Evolutionary conservation across 495 filamentous ascomycete species (phyloP).

Genomic region (Trichoderma asperelloides): DNA sequence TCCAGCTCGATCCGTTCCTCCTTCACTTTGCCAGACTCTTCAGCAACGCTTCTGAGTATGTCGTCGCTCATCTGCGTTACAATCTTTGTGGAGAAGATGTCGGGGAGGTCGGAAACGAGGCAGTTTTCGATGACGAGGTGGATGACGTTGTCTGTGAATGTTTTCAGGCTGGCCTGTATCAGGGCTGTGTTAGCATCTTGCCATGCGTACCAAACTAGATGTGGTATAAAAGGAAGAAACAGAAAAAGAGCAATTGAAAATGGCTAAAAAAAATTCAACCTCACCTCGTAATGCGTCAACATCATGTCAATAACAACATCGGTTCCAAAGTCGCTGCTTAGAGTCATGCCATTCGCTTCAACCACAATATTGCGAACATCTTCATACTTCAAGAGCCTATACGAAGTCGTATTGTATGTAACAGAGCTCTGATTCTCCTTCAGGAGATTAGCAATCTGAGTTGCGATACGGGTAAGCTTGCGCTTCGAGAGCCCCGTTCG

Average conservation of each 20-base stretch:
- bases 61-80: conserved; percentile 17
- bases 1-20: background rate
- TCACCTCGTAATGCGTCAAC: conserved; percentile 28
- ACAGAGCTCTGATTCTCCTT: conserved; percentile 9
- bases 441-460: conserved; percentile 5
- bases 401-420: conserved; percentile 10
- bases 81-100: conserved; percentile 14
- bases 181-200: no score
- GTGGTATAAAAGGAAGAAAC: background rate
- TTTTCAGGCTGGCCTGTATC: conserved; percentile 17
- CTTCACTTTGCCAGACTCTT: conserved; percentile 15
- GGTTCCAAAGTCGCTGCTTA: conserved; percentile 20
- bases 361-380: conserved; percentile 5
- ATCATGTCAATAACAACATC: conserved; percentile 27
- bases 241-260: no score
- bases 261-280: no score
- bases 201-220: no score
- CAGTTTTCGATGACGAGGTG: conserved; percentile 22
- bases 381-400: background rate
- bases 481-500: background rate
- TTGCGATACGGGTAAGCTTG: conserved; percentile 1
- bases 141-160: conserved; percentile 21
- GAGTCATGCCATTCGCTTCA: background rate
- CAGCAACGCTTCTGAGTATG: conserved; percentile 13
- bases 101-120: conserved; percentile 21